Percentiles rank a stretch among this genome's conserved stretches.
phyloP scores from a whole-genome alignment of 345 rosid species.

The Bruguiera sexangula region DNA sequence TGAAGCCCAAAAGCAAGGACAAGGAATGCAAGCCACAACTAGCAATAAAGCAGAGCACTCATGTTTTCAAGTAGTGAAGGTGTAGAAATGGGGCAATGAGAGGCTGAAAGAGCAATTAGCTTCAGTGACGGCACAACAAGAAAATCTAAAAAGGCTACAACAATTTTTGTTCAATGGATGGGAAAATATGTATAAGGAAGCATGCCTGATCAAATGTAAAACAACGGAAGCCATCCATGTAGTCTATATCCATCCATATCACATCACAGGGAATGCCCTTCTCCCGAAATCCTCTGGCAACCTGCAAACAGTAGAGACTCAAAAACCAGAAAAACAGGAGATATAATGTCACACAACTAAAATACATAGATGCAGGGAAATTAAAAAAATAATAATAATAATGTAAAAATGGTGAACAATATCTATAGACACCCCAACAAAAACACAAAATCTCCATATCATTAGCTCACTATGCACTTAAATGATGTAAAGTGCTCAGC shows the following conservation, averaged over 20 bases:
- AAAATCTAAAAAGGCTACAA: background rate
- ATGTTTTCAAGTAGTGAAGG: background rate
- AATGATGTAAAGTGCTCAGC: constrained; percentile 24
- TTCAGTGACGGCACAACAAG: no score
- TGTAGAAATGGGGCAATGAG: background rate
- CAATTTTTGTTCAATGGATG: background rate
- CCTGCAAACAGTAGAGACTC: constrained; percentile 34
- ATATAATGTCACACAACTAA: background rate
- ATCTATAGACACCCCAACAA: background rate
- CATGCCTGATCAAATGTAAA: constrained; percentile 88
- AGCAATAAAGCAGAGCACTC: background rate
- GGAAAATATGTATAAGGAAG: constrained; percentile 1
- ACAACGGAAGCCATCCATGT: constrained; percentile 97
- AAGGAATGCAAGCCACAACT: background rate
- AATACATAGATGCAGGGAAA: background rate
- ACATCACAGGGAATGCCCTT: constrained; percentile 86
- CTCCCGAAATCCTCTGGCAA: constrained; percentile 67
- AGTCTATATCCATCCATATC: constrained; percentile 98
- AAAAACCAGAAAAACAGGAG: constrained; percentile 12
- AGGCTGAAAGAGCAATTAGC: background rate
- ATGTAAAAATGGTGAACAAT: background rate
- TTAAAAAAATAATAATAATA: background rate
- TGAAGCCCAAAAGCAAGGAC: no score
- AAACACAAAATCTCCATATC: background rate
- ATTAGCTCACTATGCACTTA: constrained; percentile 6